phyloP scores from a whole-genome alignment of 805 yeast genomes.

The Saccharomycopsis sp. region DNA sequence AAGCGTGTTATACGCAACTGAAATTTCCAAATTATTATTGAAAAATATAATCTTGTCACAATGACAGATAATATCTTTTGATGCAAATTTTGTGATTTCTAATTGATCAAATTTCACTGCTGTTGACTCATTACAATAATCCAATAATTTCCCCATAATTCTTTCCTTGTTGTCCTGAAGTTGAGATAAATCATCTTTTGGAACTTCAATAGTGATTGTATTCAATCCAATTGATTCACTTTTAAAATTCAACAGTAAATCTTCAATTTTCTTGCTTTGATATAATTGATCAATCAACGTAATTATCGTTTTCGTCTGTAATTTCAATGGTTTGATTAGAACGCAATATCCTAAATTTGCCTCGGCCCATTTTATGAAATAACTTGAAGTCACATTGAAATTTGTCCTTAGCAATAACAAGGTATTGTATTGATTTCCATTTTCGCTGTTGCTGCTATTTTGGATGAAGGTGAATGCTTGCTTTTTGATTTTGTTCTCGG shows the following conservation, averaged over 20 bases:
- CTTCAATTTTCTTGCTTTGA: constrained; percentile 63
- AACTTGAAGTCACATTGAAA: not conserved
- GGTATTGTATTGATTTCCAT: constrained; percentile 1
- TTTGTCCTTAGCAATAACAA: constrained; percentile 7
- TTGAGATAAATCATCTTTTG: constrained; percentile 4
- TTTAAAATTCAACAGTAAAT: constrained; percentile 46
- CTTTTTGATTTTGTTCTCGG: constrained; percentile 5
- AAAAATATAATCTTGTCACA: too few species aligned
- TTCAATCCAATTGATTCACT: constrained; percentile 4
- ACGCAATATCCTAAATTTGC: constrained; percentile 5
- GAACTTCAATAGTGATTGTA: not conserved
- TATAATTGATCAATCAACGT: not conserved
- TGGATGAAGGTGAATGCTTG: constrained; percentile 16
- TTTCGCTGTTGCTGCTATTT: not conserved
- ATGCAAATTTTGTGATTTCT: not conserved
- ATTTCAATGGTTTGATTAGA: constrained; percentile 5
- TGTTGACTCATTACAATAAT: constrained; percentile 4
- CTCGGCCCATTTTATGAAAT: constrained; percentile 13
- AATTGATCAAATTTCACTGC: constrained; percentile 1
- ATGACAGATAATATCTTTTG: not conserved
- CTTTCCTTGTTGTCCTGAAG: not conserved
- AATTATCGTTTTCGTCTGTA: not conserved
- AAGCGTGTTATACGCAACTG: too few species aligned
- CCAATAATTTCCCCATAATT: too few species aligned
- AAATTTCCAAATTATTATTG: too few species aligned